Evolutionary conservation across 768 basidiomycete species (phyloP).

Genomic region (Panellus pusillus): DNA sequence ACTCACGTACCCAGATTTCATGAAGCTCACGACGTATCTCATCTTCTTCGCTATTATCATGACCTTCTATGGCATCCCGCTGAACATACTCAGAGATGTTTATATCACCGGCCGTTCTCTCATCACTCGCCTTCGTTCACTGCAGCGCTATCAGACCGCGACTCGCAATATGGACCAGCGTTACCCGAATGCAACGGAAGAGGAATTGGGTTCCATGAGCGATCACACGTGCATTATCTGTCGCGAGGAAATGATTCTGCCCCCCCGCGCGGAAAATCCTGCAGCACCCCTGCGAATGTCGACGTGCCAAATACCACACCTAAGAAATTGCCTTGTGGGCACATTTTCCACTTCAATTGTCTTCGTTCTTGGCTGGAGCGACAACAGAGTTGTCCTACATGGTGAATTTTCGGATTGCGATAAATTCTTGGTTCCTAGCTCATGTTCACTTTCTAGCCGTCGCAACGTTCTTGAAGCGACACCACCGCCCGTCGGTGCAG

Average conservation of each 20-base stretch:
- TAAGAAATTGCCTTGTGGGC: constrained; percentile 95
- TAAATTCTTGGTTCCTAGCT: constrained; percentile 13
- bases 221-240: constrained; percentile 98
- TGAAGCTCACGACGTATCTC: constrained; percentile 90
- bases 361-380: constrained; percentile 96
- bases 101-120: constrained; percentile 95
- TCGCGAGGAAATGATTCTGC: constrained; percentile 86
- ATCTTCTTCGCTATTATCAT: constrained; percentile 93
- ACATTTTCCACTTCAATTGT: constrained; percentile 98
- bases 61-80: constrained; percentile 89
- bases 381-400: constrained; percentile 98
- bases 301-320: constrained; percentile 93
- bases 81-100: constrained; percentile 97
- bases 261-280: constrained; percentile 26
- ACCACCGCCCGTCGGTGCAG: constrained; percentile 31
- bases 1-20: constrained; percentile 65
- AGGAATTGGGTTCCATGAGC: constrained; percentile 76
- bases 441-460: constrained; percentile 47
- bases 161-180: constrained; percentile 95
- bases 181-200: constrained; percentile 89
- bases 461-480: constrained; percentile 69
- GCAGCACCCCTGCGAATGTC: constrained; percentile 31
- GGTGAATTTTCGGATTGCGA: constrained; percentile 51
- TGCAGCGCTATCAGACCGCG: constrained; percentile 90
- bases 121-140: constrained; percentile 79